Percentiles rank a stretch among this genome's conserved stretches.
These are phyloP conservation scores for Cylindrotheca closterium DNA, from an alignment of 108 stramenopile genomes.

Conservation along the genomic window DNA sequence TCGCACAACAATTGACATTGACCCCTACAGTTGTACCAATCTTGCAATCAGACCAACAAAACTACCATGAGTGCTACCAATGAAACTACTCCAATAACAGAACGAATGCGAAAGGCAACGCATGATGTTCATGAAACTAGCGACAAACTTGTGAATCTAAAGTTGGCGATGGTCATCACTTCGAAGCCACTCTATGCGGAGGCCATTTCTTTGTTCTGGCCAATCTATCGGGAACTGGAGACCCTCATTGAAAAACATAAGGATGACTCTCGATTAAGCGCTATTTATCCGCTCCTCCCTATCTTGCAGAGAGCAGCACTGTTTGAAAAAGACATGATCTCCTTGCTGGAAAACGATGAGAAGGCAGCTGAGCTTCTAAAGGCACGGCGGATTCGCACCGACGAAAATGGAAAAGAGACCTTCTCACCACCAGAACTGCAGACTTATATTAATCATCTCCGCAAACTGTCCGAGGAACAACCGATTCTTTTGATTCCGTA, in stretches of 20 bases:
- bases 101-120: conserved; percentile 3
- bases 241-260: conserved; percentile 10
- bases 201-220: conserved; percentile 24
- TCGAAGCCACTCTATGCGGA: conserved; percentile 21
- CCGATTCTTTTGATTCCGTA: conserved; percentile 2
- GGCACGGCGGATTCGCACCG: neutral
- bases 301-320: neutral
- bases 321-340: conserved; percentile 5
- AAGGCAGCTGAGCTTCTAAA: neutral
- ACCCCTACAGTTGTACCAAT: too few species aligned
- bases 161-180: conserved; percentile 16
- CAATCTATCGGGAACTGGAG: conserved; percentile 15
- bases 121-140: conserved; percentile 14
- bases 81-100: too few species aligned
- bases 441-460: conserved; percentile 1
- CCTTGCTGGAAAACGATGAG: conserved; percentile 1
- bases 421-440: conserved; percentile 8
- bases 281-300: conserved; percentile 4
- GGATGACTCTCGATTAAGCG: neutral
- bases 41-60: too few species aligned
- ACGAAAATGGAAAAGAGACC: conserved; percentile 4
- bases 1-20: too few species aligned
- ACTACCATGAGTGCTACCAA: too few species aligned
- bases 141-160: conserved; percentile 18
- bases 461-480: conserved; percentile 5